A percentile compares a stretch with the other conserved stretches of the same genome.
Evolutionary conservation across 352 stramenopile genomes (phyloP).

Genomic region (Globisporangium canariense): DNA sequence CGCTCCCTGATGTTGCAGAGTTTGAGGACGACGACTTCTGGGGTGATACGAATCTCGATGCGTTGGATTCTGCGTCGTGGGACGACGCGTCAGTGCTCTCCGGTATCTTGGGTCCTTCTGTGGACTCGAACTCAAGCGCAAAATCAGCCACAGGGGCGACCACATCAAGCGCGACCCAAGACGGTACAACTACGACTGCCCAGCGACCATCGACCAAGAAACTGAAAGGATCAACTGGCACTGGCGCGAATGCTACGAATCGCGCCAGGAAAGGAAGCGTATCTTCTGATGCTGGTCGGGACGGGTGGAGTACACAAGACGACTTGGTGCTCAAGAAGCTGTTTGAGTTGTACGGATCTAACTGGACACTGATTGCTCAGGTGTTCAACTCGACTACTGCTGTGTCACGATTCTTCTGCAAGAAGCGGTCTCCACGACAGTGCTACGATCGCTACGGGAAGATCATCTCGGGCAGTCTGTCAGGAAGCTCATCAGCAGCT

Average conservation of each 20-base stretch:
- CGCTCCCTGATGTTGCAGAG: slow-evolving; percentile 60
- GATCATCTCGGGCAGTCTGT: slow-evolving; percentile 61
- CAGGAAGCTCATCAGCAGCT: slow-evolving; percentile 6
- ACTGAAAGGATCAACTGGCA: slow-evolving; percentile 33
- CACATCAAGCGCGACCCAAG: slow-evolving; percentile 17
- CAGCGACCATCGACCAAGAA: slow-evolving; percentile 50
- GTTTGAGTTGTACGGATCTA: slow-evolving; percentile 82
- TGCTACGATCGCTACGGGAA: slow-evolving; percentile 86
- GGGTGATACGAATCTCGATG: slow-evolving; percentile 85
- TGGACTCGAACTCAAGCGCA: slow-evolving; percentile 25
- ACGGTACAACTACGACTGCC: slow-evolving; percentile 16
- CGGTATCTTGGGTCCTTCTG: slow-evolving; percentile 46
- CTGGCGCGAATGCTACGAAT: slow-evolving; percentile 20
- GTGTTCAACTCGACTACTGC: slow-evolving; percentile 74
- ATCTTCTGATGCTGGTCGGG: slow-evolving; percentile 44
- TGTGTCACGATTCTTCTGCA: slow-evolving; percentile 69
- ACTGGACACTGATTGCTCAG: slow-evolving; percentile 86
- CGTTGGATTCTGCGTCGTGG: slow-evolving; percentile 79
- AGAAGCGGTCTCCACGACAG: slow-evolving; percentile 75
- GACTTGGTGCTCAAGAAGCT: slow-evolving; percentile 82
- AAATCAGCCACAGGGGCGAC: slow-evolving; percentile 19
- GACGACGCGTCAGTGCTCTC: slow-evolving; percentile 71
- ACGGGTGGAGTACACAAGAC: slow-evolving; percentile 68
- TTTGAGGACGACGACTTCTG: slow-evolving; percentile 86
- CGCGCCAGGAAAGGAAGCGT: slow-evolving; percentile 56